Evolutionary conservation across 345 rosid species (phyloP).

Genomic region (Dipteronia dyeriana): DNA sequence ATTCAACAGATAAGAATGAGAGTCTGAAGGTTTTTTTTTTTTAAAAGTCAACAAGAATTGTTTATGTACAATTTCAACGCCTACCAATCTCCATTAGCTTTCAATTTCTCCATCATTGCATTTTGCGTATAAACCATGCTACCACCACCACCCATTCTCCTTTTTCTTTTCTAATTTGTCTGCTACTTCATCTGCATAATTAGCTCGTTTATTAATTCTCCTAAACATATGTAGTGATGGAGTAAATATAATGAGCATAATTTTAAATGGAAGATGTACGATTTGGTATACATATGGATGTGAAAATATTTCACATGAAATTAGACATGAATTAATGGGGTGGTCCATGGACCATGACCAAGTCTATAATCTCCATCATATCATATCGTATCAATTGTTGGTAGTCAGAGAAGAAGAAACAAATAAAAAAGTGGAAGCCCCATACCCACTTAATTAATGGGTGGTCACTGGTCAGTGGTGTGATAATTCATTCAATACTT

Average conservation of each 20-base stretch:
- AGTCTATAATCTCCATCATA: background rate
- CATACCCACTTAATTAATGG: background rate
- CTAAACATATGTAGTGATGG: no score
- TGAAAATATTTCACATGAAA: no score
- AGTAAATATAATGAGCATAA: no score
- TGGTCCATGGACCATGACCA: background rate
- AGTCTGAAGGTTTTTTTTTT: background rate
- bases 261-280: no score
- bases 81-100: background rate
- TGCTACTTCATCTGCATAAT: background rate
- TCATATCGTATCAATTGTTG: no score
- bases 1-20: conserved; percentile 25
- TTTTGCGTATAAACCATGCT: conserved; percentile 13
- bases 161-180: background rate
- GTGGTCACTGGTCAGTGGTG: no score
- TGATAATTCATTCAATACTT: no score
- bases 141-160: background rate
- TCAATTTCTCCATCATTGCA: conserved; percentile 16
- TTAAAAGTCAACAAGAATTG: conserved; percentile 19
- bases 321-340: background rate
- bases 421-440: background rate
- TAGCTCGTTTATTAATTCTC: no score
- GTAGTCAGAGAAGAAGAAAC: background rate
- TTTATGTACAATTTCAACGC: conserved; percentile 18
- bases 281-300: no score